Evolutionary conservation across 768 basidiomycete species (phyloP), one percentile per base, ranked within the genome.

Genomic region (Mrakia hoshinonis): DNA sequence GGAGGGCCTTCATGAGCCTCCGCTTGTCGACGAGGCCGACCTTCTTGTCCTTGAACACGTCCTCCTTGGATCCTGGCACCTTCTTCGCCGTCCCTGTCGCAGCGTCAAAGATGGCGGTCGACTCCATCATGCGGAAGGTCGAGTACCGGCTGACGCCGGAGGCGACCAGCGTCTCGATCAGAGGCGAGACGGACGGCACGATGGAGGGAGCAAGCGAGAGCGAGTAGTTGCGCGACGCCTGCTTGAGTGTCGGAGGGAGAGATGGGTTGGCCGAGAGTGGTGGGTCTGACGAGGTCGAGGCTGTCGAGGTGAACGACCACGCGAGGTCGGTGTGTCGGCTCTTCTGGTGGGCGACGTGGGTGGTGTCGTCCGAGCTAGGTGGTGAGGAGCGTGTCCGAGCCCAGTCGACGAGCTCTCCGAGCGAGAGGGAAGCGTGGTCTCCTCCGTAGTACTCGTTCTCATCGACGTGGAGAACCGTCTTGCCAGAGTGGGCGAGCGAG

Each of bases 61-160:
- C 89, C 79, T 93, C 93, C 78, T 96, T 97, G 81, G 86, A 90
- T 39, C 87, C 87, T 1, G 95, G 95, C 0, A 97, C 94, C 63
- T 79, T 83, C 75, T 85, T 85, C 63, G 46, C 47, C 60, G 15
- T 49, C 60, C 6, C 60, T 18, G 15, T 36, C 67, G 5, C 1
- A 83, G 34, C 38, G 29, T 20, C 58, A 72, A 62, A 85, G 81
- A 75, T 86, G 87, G 54, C 91, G 81, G 48, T 83, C 85, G 22
- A 89, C 83, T 88, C 90, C 24, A 98, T 81, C 4, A 96, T 83
- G 58, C 89, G 87, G 77, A 93, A 98, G 2, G 87, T 88, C n/a
- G 92, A 91, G 77, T 98, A 97, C 70, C 88, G 87, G 10, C 92
- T 84, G 18, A 97, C 92, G 29, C 91, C 89, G 15, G 91, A 92